phyloP scores from a whole-genome alignment of 176 grass and related monocot species.

The Oryza coarctata region DNA sequence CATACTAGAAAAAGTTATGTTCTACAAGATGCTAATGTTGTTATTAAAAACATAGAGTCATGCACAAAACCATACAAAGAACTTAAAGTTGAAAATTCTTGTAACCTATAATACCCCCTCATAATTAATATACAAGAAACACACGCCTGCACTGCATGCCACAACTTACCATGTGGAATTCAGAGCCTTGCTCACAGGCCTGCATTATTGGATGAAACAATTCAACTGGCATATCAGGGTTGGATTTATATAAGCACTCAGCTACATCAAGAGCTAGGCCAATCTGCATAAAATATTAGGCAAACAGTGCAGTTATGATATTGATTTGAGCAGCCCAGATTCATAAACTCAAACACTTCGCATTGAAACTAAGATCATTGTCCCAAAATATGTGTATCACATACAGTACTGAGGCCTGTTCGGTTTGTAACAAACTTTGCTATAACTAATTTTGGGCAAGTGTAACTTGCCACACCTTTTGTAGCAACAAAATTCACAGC shows the following conservation, averaged over 20 bases:
- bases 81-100: conserved; percentile 13
- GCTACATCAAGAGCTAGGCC: conserved; percentile 72
- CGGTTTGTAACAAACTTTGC: background rate
- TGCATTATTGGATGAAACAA: conserved; percentile 76
- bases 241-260: conserved; percentile 65
- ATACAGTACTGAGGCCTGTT: background rate
- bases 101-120: conserved; percentile 6
- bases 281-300: conserved; percentile 52
- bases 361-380: background rate
- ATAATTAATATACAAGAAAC: conserved; percentile 13
- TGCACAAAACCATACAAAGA: background rate
- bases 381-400: conserved; percentile 8
- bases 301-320: conserved; percentile 25
- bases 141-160: conserved; percentile 12
- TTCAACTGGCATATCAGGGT: conserved; percentile 60
- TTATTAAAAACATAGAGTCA: conserved; percentile 17
- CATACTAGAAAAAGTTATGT: conserved; percentile 15
- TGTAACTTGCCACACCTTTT: background rate
- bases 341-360: background rate
- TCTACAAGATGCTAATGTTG: conserved; percentile 7
- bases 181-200: conserved; percentile 65
- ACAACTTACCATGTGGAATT: conserved; percentile 78
- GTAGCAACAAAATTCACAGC: background rate
- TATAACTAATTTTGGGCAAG: background rate
- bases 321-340: conserved; percentile 4